Evolutionary conservation across 495 filamentous ascomycete species (phyloP).

Genomic region (Podospora anserina): DNA sequence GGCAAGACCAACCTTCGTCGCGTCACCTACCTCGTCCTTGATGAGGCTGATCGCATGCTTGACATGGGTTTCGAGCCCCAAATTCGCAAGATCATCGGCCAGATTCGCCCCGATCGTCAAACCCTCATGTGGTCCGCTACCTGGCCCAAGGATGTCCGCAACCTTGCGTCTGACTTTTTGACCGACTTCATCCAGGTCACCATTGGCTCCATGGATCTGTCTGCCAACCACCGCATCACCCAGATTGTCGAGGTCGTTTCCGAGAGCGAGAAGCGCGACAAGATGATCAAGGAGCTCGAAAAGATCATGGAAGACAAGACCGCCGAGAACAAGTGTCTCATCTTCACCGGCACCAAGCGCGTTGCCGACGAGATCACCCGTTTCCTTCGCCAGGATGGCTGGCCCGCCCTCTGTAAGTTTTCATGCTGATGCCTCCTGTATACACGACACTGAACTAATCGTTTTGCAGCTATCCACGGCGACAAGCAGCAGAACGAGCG

Average conservation of each 20-base stretch:
- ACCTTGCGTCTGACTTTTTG: constrained; percentile 91
- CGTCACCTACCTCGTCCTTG: constrained; percentile 90
- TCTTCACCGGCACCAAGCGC: constrained; percentile 98
- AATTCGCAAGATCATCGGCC: constrained; percentile 91
- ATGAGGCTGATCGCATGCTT: constrained; percentile 87
- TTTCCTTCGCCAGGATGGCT: constrained; percentile 97
- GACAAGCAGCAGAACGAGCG: constrained; percentile 99
- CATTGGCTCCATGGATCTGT: constrained; percentile 93
- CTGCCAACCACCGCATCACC: constrained; percentile 97
- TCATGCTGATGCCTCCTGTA: not conserved
- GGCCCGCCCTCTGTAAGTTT: constrained; percentile 91
- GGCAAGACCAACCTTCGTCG: constrained; percentile 97
- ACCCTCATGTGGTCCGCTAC: constrained; percentile 99
- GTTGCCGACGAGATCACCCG: constrained; percentile 97
- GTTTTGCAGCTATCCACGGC: constrained; percentile 79
- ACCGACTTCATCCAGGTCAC: constrained; percentile 98
- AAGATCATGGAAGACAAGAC: constrained; percentile 94
- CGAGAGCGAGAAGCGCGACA: constrained; percentile 96
- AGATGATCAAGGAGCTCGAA: constrained; percentile 96
- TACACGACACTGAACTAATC: not conserved
- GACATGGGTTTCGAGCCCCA: constrained; percentile 91
- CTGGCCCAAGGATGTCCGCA: constrained; percentile 98
- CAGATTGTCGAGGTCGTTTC: constrained; percentile 95
- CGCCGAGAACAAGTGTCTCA: constrained; percentile 73
- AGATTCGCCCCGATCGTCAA: constrained; percentile 97